phyloP scores from a whole-genome alignment of 495 filamentous ascomycete genomes.

The Aspergillus leporis region DNA sequence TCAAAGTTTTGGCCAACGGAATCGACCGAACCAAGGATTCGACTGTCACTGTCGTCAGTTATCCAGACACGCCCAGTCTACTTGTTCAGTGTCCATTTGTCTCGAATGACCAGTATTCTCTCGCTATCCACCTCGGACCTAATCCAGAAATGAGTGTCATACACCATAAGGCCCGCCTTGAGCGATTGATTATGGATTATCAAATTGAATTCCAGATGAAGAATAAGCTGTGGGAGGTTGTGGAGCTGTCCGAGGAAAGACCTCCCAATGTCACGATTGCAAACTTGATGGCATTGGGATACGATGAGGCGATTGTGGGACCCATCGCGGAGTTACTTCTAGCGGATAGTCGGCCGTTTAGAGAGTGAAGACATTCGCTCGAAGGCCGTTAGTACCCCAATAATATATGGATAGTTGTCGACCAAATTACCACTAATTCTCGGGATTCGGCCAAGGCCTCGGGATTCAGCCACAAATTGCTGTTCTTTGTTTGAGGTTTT shows the following conservation, averaged over 20 bases:
- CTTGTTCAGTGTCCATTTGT: conserved; percentile 11
- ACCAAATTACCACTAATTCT: too few species aligned
- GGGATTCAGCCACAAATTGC: too few species aligned
- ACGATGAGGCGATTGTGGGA: conserved; percentile 34
- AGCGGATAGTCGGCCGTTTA: conserved; percentile 32
- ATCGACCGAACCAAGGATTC: conserved; percentile 25
- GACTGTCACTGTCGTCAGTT: conserved; percentile 21
- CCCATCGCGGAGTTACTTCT: conserved; percentile 46
- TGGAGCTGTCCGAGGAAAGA: conserved; percentile 17
- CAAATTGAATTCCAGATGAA: conserved; percentile 45
- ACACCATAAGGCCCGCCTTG: conserved; percentile 25
- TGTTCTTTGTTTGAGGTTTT: too few species aligned
- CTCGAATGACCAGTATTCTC: conserved; percentile 8
- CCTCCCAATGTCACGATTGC: conserved; percentile 29
- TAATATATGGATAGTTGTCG: too few species aligned
- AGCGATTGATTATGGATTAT: conserved; percentile 37
- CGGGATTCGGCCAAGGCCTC: too few species aligned
- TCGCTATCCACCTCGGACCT: conserved; percentile 30
- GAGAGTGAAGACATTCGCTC: neutral
- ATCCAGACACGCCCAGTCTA: conserved; percentile 16
- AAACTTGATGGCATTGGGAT: conserved; percentile 31
- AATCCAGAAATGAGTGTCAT: conserved; percentile 36
- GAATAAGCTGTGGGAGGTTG: conserved; percentile 37
- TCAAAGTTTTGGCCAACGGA: conserved; percentile 24
- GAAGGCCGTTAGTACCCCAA: neutral